These are phyloP conservation scores for Monosporascus sp. DNA, from an alignment of 2,329 filamentous ascomycete species.

Conservation along the genomic window DNA sequence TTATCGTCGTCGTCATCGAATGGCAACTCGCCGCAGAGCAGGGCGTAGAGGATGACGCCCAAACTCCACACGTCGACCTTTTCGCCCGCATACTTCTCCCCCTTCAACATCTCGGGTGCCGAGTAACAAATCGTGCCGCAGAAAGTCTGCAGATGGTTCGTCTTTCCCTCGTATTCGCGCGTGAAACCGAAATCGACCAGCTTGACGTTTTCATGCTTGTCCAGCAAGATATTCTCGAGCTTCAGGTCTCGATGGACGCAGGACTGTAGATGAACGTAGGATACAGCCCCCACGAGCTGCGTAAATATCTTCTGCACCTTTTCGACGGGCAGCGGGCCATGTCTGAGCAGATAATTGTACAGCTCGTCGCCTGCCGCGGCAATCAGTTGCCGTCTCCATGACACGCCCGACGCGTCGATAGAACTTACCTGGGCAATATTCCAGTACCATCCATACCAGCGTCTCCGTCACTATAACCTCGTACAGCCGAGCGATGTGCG, in stretches of 20 bases:
- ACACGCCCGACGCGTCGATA: not conserved
- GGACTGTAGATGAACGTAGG: slow-evolving; percentile 89
- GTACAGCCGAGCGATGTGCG: slow-evolving; percentile 93
- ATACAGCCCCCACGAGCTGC: slow-evolving; percentile 89
- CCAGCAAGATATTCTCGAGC: slow-evolving; percentile 90
- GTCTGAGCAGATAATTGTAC: slow-evolving; percentile 87
- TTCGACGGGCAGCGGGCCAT: slow-evolving; percentile 75
- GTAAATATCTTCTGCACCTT: slow-evolving; percentile 96
- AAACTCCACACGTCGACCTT: slow-evolving; percentile 97
- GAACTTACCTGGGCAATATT: slow-evolving; percentile 81
- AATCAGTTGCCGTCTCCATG: slow-evolving; percentile 20
- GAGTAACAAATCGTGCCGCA: slow-evolving; percentile 98
- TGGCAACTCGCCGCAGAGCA: slow-evolving; percentile 79
- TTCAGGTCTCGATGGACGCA: slow-evolving; percentile 97
- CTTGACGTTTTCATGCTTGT: slow-evolving; percentile 97
- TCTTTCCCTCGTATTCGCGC: slow-evolving; percentile 90
- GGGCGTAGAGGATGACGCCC: slow-evolving; percentile 77
- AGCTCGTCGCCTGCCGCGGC: slow-evolving; percentile 73
- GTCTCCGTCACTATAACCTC: slow-evolving; percentile 96
- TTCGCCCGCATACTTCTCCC: slow-evolving; percentile 95
- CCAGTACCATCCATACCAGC: slow-evolving; percentile 91
- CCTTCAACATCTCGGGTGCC: slow-evolving; percentile 96
- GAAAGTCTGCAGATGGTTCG: slow-evolving; percentile 93
- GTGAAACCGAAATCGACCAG: slow-evolving; percentile 98
- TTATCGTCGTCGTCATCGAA: slow-evolving; percentile 96